Conservation (phyloP, 495 filamentous ascomycete genomes). For the Penicillium goetzii region DNA sequence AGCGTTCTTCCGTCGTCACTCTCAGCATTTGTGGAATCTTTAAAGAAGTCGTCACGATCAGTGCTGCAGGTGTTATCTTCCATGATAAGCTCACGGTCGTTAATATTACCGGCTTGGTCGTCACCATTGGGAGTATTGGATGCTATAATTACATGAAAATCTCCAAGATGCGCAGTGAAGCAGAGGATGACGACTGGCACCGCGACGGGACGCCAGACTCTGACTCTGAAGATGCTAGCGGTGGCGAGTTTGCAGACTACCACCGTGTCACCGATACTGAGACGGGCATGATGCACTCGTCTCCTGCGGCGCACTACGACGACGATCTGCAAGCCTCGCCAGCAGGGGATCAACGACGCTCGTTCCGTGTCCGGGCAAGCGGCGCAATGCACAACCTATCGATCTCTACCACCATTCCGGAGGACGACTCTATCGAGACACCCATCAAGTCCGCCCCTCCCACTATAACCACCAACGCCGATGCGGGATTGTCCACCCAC, state of each 20-base stretch:
- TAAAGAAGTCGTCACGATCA: conserved; percentile 98
- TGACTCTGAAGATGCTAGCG: conserved; percentile 37
- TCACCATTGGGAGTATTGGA: conserved; percentile 84
- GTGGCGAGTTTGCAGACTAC: conserved; percentile 34
- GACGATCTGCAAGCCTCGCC: conserved; percentile 38
- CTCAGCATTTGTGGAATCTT: conserved; percentile 97
- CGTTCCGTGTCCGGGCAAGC: conserved; percentile 44
- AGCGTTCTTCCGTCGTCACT: conserved; percentile 95
- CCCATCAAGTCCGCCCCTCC: conserved; percentile 43
- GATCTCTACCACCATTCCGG: conserved; percentile 41
- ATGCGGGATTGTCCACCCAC: conserved; percentile 29
- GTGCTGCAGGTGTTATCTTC: conserved; percentile 84
- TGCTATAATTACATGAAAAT: conserved; percentile 97
- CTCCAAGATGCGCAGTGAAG: conserved; percentile 79
- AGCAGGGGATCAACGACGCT: conserved; percentile 36
- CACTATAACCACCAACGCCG: conserved; percentile 36
- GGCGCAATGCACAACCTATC: conserved; percentile 40
- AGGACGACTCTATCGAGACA: conserved; percentile 34
- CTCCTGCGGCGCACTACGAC: conserved; percentile 24
- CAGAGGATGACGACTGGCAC: conserved; percentile 39
- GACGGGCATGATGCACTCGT: conserved; percentile 27
- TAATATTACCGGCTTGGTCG: conserved; percentile 83
- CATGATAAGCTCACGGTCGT: conserved; percentile 86
- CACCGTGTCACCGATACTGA: conserved; percentile 34
- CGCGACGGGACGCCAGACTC: conserved; percentile 37